Evolutionary conservation across 2,329 filamentous ascomycete genomes (phyloP).

Genomic region (Fusarium sterilihyphosum): DNA sequence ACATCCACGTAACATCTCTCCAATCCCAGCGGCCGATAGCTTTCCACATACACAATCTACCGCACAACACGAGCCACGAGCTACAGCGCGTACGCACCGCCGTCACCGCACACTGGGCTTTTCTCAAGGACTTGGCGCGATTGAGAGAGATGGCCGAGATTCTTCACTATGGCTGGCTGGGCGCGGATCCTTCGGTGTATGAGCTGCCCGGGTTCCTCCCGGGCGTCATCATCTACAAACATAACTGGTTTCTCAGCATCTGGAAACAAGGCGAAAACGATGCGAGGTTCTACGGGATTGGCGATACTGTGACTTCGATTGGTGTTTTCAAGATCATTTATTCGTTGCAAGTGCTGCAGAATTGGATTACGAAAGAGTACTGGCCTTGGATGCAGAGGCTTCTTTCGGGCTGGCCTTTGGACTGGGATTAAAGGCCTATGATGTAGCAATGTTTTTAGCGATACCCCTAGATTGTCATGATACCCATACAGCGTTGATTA

Average conservation of each 20-base stretch:
- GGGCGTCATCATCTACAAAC: not conserved
- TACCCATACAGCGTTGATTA: not conserved
- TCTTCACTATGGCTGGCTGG: not conserved
- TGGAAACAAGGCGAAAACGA: not conserved
- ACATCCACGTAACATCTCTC: not conserved
- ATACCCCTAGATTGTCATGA: not conserved
- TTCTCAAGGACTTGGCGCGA: not conserved
- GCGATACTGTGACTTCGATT: not conserved
- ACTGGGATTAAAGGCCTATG: not conserved
- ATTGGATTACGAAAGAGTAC: not conserved
- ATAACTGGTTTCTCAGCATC: not conserved
- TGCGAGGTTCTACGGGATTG: not conserved
- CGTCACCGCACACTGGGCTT: not conserved
- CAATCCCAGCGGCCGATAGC: not conserved
- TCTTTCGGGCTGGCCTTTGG: not conserved
- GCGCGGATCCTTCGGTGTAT: not conserved
- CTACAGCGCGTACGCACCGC: not conserved
- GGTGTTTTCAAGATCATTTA: slow-evolving; percentile 3
- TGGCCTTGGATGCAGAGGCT: slow-evolving; percentile 1
- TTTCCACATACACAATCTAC: not conserved
- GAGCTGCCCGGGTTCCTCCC: not conserved
- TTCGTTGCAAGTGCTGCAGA: not conserved
- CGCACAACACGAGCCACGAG: not conserved
- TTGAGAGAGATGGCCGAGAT: not conserved
- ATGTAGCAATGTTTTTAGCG: not conserved